Base-by-base conservation (phyloP, 768 basidiomycete species). In the Phallus indusiatus region DNA sequence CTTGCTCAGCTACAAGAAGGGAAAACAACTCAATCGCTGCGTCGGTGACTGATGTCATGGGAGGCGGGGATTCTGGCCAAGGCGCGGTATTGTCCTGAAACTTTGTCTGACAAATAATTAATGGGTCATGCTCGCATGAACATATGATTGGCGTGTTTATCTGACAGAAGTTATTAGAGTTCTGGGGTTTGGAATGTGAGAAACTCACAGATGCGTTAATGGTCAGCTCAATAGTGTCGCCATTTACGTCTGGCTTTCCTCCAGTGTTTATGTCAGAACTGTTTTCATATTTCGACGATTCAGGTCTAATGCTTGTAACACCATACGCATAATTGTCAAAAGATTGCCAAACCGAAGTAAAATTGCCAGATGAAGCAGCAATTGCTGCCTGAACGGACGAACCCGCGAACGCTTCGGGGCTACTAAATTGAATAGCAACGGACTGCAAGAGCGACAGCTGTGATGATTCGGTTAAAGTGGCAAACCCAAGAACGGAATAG, bases 281-380 rank as follows among this genome's bases (percentile, higher is more conserved):
- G 37, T 73, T 73, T 7, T 67, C 65, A 46, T 67, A 66, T 24
- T 69, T 64, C 35, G 71, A 70, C 5, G 33, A 42, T 33, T 80
- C 76, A 20, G 83, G 70, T 51, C 84, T 80, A 20, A 85, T 73
- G 47, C 79, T 86, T 2, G 91, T 90, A 1, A 96, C 84, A 0
- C 95, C 95, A 71, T 91, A 94, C 0, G 85, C 94, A 71, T 93
- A 95, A 5, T 92, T 90, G 69, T 98, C 95, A 1, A 79, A 76
- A 57, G 82, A 81, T 58, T 86, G 82, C 95, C 95, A 98, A 12
- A 99, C 78, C 14, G 81, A 82, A 2, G 83, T 84, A 70, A 96
- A 94, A 0, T 81, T 76, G 1, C 94, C 94, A 0, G 89, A 79
- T 6, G 85, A 90, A 0, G 90, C 85, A 0, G 89, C 88, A 63